These are phyloP conservation scores for Ophidiomyces ophidiicola DNA, from an alignment of 2,329 filamentous ascomycete species.

Conservation along the genomic window DNA sequence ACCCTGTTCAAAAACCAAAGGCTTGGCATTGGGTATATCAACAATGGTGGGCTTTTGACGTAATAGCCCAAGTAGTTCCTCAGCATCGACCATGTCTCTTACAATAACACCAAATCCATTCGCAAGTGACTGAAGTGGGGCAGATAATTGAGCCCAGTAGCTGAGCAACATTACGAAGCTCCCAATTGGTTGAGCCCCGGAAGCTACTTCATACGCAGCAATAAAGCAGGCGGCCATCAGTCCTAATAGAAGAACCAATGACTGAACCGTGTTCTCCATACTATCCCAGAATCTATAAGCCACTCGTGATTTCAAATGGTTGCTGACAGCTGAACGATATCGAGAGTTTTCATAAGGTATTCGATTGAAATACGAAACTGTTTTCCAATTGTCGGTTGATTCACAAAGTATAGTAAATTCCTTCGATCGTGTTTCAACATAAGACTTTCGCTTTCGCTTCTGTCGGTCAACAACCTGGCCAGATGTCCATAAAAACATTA, in stretches of 20 bases:
- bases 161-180: constrained; percentile 53
- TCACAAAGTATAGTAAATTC: constrained; percentile 46
- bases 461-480: constrained; percentile 30
- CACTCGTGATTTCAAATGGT: constrained; percentile 28
- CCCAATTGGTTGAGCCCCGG: constrained; percentile 41
- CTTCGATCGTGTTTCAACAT: constrained; percentile 34
- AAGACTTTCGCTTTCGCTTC: constrained; percentile 29
- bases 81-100: constrained; percentile 50
- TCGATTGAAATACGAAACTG: constrained; percentile 47
- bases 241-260: constrained; percentile 37
- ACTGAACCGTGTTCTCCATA: constrained; percentile 32
- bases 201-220: constrained; percentile 42
- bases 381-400: constrained; percentile 48
- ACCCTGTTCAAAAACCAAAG: constrained; percentile 33
- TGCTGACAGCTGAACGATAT: constrained; percentile 33
- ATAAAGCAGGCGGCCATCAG: constrained; percentile 41
- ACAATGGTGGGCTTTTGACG: constrained; percentile 36
- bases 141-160: constrained; percentile 47
- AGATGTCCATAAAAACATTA: constrained; percentile 43
- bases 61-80: constrained; percentile 40
- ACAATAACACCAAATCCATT: constrained; percentile 39
- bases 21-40: constrained; percentile 27
- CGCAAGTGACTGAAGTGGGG: constrained; percentile 40
- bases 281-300: constrained; percentile 26
- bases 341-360: constrained; percentile 41